Percentiles rank a stretch among this genome's conserved stretches.
phyloP scores from a whole-genome alignment of 257 asterid species.

The Echites panduratus region DNA sequence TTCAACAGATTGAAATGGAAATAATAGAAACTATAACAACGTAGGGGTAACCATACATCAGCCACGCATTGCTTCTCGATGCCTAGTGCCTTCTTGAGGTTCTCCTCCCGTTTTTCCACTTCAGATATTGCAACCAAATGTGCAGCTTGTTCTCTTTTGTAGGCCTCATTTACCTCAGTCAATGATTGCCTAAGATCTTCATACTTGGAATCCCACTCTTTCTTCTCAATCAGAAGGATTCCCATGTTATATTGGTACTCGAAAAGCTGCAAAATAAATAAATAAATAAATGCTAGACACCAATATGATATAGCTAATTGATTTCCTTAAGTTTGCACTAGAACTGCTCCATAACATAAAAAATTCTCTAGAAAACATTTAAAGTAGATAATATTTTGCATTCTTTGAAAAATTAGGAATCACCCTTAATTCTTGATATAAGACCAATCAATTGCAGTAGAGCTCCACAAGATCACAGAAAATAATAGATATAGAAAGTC shows the following conservation, averaged over 20 bases:
- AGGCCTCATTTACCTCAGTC: constrained; percentile 48
- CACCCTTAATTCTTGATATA: too few species aligned
- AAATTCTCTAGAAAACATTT: background rate
- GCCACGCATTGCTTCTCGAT: constrained; percentile 80
- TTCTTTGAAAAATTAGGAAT: background rate
- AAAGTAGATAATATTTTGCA: too few species aligned
- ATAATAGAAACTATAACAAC: background rate
- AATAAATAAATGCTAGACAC: constrained; percentile 5
- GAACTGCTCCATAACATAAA: background rate
- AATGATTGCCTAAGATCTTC: constrained; percentile 62
- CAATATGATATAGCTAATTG: background rate
- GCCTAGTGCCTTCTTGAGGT: constrained; percentile 84
- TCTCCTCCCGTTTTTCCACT: constrained; percentile 87
- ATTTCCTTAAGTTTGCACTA: background rate
- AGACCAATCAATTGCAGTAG: background rate
- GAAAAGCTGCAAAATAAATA: constrained; percentile 57
- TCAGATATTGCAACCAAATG: constrained; percentile 64
- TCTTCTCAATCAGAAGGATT: constrained; percentile 83
- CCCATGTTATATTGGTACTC: constrained; percentile 98
- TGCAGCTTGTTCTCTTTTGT: constrained; percentile 65
- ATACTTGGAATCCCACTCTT: constrained; percentile 71
- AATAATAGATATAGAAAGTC: too few species aligned
- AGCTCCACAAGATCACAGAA: too few species aligned
- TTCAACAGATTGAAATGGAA: background rate
- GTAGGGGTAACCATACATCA: constrained; percentile 55